Evolutionary conservation across 225 moss, liverwort and hornwort genomes (phyloP).

Genomic region (Lunularia cruciata): DNA sequence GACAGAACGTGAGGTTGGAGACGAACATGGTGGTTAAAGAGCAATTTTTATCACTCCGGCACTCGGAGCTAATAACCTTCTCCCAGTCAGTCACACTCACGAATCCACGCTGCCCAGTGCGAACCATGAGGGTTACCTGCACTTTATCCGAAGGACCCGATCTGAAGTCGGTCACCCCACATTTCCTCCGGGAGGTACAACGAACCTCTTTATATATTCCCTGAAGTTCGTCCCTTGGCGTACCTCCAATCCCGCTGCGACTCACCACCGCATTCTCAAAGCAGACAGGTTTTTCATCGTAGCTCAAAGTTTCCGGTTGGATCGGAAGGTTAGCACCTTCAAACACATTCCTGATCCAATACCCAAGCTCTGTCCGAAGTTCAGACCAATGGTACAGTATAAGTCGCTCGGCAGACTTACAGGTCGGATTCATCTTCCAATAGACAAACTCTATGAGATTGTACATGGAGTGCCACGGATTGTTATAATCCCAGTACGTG

Average conservation of each 20-base stretch:
- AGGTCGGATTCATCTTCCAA: slow-evolving; percentile 35
- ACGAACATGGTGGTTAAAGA: slow-evolving; percentile 33
- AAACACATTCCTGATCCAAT: slow-evolving; percentile 49
- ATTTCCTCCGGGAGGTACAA: slow-evolving; percentile 40
- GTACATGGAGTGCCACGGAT: slow-evolving; percentile 58
- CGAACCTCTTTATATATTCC: slow-evolving; percentile 36
- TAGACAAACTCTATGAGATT: slow-evolving; percentile 52
- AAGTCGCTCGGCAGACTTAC: slow-evolving; percentile 33
- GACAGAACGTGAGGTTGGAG: slow-evolving; percentile 43
- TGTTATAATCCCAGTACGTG: slow-evolving; percentile 37
- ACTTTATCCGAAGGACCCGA: slow-evolving; percentile 18
- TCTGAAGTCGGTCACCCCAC: slow-evolving; percentile 30
- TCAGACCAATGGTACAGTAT: slow-evolving; percentile 43
- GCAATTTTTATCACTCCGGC: slow-evolving; percentile 32
- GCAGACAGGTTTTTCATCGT: slow-evolving; percentile 40
- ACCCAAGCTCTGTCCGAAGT: slow-evolving; percentile 38
- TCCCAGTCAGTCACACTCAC: slow-evolving; percentile 43
- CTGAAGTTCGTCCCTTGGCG: slow-evolving; percentile 14
- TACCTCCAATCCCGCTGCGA: slow-evolving; percentile 45
- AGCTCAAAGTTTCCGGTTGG: slow-evolving; percentile 27
- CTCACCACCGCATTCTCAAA: slow-evolving; percentile 48
- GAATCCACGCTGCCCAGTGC: slow-evolving; percentile 30
- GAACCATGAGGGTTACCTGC: slow-evolving; percentile 41
- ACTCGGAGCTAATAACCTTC: slow-evolving; percentile 30
- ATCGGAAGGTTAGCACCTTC: slow-evolving; percentile 28